Evolutionary conservation across 495 filamentous ascomycete genomes (phyloP).

Genomic region (Neurospora intermedia): DNA sequence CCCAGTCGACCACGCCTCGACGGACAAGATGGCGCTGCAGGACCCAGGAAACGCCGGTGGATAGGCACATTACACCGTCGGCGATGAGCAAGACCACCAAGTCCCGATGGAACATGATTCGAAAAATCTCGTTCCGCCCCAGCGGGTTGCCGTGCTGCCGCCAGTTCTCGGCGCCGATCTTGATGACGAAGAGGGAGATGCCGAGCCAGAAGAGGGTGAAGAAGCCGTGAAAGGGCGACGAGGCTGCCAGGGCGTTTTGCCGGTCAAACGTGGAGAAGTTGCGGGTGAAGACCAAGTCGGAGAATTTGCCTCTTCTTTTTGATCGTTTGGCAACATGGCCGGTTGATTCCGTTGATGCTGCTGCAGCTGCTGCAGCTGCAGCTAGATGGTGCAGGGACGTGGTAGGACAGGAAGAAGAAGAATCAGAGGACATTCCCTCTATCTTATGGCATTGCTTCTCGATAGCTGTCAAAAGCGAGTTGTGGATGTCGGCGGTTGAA

Average conservation of each 20-base stretch:
- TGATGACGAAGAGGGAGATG: conserved; percentile 49
- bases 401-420: background rate
- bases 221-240: conserved; percentile 62
- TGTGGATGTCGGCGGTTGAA: background rate
- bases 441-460: background rate
- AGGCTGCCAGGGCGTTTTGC: conserved; percentile 44
- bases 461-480: background rate
- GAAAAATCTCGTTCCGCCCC: conserved; percentile 56
- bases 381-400: background rate
- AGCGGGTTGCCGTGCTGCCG: conserved; percentile 48
- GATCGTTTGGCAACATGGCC: background rate
- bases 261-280: conserved; percentile 62
- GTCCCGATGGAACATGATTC: conserved; percentile 54
- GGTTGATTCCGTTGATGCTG: background rate
- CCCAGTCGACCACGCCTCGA: conserved; percentile 50
- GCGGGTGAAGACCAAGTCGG: conserved; percentile 57
- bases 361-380: background rate
- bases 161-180: conserved; percentile 56
- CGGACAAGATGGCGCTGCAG: conserved; percentile 46
- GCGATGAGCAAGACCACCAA: conserved; percentile 51
- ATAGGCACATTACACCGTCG: conserved; percentile 55
- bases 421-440: background rate
- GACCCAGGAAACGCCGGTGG: conserved; percentile 46
- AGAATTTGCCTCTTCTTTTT: conserved; percentile 38
- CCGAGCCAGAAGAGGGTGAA: conserved; percentile 68